Conservation (phyloP, 805 yeast genomes). For the Starmerella gropengiesseri region DNA sequence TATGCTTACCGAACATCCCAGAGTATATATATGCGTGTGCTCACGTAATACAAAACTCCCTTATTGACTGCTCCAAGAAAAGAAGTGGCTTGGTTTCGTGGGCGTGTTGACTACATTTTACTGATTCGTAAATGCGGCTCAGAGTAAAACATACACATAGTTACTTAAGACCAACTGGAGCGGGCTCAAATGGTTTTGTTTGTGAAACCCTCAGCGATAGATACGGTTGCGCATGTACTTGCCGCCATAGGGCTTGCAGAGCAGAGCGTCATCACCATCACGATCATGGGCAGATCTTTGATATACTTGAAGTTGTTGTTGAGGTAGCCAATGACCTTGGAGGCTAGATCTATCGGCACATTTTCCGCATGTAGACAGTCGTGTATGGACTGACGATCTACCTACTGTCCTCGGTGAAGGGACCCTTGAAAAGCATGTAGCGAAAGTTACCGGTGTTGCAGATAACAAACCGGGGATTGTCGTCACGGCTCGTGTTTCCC, state of each 20-base stretch:
- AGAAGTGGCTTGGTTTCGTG: too few relatives aligned
- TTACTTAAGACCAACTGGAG: too few relatives aligned
- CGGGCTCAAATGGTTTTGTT: too few relatives aligned
- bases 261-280: neutral
- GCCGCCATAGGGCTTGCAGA: slow-evolving; percentile 9
- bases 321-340: slow-evolving; percentile 41
- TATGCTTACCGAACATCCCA: too few relatives aligned
- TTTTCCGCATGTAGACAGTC: slow-evolving; percentile 56
- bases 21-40: too few relatives aligned
- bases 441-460: slow-evolving; percentile 83
- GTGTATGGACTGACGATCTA: slow-evolving; percentile 78
- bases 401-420: slow-evolving; percentile 67
- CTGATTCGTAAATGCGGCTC: too few relatives aligned
- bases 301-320: slow-evolving; percentile 32
- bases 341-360: slow-evolving; percentile 50
- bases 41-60: too few relatives aligned
- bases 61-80: too few relatives aligned
- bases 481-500: slow-evolving; percentile 25
- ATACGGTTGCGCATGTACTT: slow-evolving; percentile 11
- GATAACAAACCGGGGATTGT: slow-evolving; percentile 41
- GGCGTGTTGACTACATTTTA: too few relatives aligned
- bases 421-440: slow-evolving; percentile 76
- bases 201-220: slow-evolving; percentile 10
- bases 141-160: too few relatives aligned
- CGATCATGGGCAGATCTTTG: slow-evolving; percentile 1